Evolutionary conservation across 768 basidiomycete genomes (phyloP), one percentile per base, ranked within the genome.

Genomic region (Hemileccinum rubropunctum): DNA sequence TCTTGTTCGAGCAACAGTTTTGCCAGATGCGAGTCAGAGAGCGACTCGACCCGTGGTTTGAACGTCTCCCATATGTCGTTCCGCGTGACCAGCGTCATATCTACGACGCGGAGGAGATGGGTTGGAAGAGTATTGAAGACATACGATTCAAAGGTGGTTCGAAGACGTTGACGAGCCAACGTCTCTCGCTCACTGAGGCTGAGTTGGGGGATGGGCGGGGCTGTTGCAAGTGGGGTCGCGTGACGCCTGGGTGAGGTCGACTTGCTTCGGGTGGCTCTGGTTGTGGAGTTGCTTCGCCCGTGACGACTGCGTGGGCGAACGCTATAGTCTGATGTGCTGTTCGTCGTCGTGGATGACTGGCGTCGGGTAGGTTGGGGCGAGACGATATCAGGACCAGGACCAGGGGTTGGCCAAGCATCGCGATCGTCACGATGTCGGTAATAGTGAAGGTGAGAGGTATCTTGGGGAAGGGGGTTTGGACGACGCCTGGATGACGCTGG

Each of bases 111-210:
- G 15, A 63, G 34, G 27, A 63, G 60, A 47, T 63, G 40, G 2
- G 60, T 62, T 6, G 63, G 60, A 15, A 63, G 49, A n/a, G 58
- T 52, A 35, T 58, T 64, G 50, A 58, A 60, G 34, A 64, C 49
- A 23, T 64, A 58, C 8, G 53, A 49, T n/a, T 63, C 62, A 51
- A 63, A 64, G 15, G 56, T 56, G 36, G 47, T 48, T 28, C 50
- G 47, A 13, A 62, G 53, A 37, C 58, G 56, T 20, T 61, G 58
- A 17, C 61, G 61, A 21, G 34, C 50, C 32, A 64, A 20, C 10
- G 50, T 26, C 46, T 58, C 58, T n/a, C 56, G 58, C 27, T 62
- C 62, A 3, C 39, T 42, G 42, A 62, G 61, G 36, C 37, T 62
- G 15, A 6, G 62, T n/a, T 63, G 56, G 8, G 42, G 58, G 34